A percentile compares a stretch with the other conserved stretches of the same genome.
Evolutionary conservation across 305 asterid species (phyloP).

Genomic region (Coffea humblotiana): DNA sequence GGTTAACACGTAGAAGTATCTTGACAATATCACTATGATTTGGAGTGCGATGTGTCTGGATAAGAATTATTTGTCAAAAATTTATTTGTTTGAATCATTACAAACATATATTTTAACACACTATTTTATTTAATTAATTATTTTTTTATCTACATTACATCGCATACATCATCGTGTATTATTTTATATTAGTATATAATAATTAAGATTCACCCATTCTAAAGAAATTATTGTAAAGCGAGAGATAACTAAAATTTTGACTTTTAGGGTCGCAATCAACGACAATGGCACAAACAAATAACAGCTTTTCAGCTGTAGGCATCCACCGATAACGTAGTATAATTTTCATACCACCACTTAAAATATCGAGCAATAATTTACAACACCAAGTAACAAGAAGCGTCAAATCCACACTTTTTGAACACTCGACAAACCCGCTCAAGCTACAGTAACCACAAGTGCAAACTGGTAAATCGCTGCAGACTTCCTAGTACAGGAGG

Average conservation of each 20-base stretch:
- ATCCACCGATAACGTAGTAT: neutral
- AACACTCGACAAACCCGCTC: neutral
- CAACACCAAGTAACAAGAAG: neutral
- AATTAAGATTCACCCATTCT: neutral
- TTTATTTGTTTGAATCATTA: no score
- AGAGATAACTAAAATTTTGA: slow-evolving; percentile 6
- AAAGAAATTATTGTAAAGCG: neutral
- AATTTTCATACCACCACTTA: neutral
- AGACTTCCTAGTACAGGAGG: neutral
- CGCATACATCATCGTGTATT: no score
- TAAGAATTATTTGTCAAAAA: no score
- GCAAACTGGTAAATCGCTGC: neutral
- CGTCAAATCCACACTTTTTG: slow-evolving; percentile 5
- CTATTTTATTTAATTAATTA: no score
- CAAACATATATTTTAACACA: no score
- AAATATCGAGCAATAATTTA: neutral
- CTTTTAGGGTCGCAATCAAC: neutral
- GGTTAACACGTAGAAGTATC: no score
- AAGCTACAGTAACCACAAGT: neutral
- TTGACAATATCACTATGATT: no score
- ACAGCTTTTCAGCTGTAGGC: slow-evolving; percentile 3
- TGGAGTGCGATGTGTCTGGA: no score
- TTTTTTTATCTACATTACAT: no score
- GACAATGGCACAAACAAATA: slow-evolving; percentile 16
- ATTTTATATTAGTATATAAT: neutral